Evolutionary conservation across 108 stramenopile species (phyloP).

Genomic region (Conticribra weissflogii): DNA sequence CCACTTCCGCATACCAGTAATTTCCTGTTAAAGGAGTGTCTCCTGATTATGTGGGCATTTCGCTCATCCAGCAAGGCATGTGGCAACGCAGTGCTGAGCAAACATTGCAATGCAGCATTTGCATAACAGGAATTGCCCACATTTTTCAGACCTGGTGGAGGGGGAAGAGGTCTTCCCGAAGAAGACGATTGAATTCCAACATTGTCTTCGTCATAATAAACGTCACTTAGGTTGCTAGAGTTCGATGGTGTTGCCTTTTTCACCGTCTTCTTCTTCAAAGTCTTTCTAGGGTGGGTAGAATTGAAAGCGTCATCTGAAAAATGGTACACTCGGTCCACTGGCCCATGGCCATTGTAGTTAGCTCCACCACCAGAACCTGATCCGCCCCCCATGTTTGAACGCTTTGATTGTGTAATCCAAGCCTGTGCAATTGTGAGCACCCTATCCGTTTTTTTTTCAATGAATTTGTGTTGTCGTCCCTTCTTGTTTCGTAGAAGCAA

Average conservation of each 20-base stretch:
- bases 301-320: neutral
- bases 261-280: neutral
- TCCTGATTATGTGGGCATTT: conserved; percentile 65
- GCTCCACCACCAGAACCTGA: neutral
- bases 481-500: no score
- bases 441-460: no score
- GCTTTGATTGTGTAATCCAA: no score
- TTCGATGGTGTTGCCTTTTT: neutral
- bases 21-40: conserved; percentile 82
- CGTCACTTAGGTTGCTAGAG: no score
- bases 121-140: conserved; percentile 89
- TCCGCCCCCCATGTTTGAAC: neutral
- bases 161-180: conserved; percentile 27
- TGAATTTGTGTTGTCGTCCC: no score
- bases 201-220: no score
- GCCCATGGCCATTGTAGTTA: neutral
- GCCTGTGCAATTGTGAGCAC: no score
- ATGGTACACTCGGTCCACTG: neutral
- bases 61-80: conserved; percentile 76
- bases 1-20: conserved; percentile 69
- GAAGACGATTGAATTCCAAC: neutral
- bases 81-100: conserved; percentile 73
- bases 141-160: conserved; percentile 78
- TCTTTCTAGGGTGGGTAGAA: neutral
- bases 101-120: conserved; percentile 82